Conservation (phyloP, 345 rosid genomes). For the Gossypium australe region DNA sequence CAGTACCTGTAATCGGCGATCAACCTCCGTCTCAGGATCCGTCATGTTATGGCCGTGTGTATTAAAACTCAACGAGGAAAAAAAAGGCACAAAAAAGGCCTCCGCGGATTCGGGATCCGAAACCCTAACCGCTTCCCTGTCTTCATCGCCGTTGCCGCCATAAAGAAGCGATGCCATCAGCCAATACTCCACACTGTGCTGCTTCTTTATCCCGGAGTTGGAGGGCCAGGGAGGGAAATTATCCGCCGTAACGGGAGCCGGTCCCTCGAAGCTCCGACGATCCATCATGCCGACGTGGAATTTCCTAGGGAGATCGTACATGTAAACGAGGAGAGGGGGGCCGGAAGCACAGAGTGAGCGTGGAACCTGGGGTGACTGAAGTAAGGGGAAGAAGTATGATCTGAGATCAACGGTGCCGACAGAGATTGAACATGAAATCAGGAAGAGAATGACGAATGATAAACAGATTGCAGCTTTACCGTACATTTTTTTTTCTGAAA, state of each 20-base stretch:
- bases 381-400: constrained; percentile 54
- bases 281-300: constrained; percentile 80
- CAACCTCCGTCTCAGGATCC: constrained; percentile 86
- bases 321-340: constrained; percentile 61
- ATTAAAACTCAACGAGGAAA: constrained; percentile 85
- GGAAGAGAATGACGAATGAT: constrained; percentile 33
- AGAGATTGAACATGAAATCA: constrained; percentile 44
- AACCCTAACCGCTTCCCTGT: constrained; percentile 74
- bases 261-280: constrained; percentile 33
- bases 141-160: constrained; percentile 29
- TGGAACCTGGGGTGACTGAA: constrained; percentile 26
- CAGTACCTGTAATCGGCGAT: constrained; percentile 79
- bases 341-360: constrained; percentile 21
- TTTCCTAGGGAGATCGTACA: constrained; percentile 88
- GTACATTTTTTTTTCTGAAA: constrained; percentile 33
- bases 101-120: constrained; percentile 90
- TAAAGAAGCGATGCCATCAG: constrained; percentile 79
- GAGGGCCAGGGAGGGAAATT: constrained; percentile 70
- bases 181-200: constrained; percentile 98
- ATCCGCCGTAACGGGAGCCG: constrained; percentile 45
- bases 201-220: constrained; percentile 54
- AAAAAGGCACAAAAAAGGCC: constrained; percentile 82
- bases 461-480: constrained; percentile 37
- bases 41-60: constrained; percentile 87
- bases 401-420: constrained; percentile 53